phyloP scores from a whole-genome alignment of 2,329 filamentous ascomycete genomes.

The Thelonectria rubi region DNA sequence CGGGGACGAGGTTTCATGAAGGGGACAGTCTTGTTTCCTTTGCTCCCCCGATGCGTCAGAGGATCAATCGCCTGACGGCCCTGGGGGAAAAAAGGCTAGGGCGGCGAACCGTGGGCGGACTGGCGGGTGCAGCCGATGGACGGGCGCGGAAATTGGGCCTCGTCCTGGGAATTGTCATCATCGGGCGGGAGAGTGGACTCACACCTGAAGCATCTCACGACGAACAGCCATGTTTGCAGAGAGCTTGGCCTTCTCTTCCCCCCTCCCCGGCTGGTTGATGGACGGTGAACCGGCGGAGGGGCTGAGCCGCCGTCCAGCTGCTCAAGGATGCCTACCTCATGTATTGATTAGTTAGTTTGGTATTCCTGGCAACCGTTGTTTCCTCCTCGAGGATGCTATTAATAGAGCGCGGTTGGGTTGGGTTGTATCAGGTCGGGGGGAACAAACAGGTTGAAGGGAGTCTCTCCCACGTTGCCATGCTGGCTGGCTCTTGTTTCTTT shows the following conservation, averaged over 20 bases:
- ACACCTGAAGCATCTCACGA: slow-evolving; percentile 19
- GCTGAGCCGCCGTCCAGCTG: neutral
- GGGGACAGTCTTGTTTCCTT: neutral
- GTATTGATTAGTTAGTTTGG: too few relatives aligned
- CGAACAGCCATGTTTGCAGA: neutral
- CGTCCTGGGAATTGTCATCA: neutral
- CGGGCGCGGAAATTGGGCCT: slow-evolving; percentile 16
- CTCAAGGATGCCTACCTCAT: neutral
- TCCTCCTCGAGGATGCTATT: too few relatives aligned
- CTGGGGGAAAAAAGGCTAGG: neutral
- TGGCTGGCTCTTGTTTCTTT: neutral
- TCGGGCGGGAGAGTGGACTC: neutral
- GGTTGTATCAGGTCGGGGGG: too few relatives aligned
- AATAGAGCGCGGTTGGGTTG: too few relatives aligned
- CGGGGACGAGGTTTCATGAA: slow-evolving; percentile 47
- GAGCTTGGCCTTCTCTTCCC: too few relatives aligned
- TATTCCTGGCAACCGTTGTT: too few relatives aligned
- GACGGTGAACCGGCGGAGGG: neutral
- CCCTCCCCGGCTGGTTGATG: neutral
- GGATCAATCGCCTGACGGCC: slow-evolving; percentile 19
- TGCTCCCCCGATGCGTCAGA: slow-evolving; percentile 8
- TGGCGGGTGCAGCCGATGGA: slow-evolving; percentile 7
- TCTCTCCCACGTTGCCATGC: neutral
- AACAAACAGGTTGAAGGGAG: too few relatives aligned
- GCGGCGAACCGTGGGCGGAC: neutral